Evolutionary conservation across 1,139 yeast genomes (phyloP), one percentile per base, ranked within the genome.

Genomic region (Nematodospora anomalae): DNA sequence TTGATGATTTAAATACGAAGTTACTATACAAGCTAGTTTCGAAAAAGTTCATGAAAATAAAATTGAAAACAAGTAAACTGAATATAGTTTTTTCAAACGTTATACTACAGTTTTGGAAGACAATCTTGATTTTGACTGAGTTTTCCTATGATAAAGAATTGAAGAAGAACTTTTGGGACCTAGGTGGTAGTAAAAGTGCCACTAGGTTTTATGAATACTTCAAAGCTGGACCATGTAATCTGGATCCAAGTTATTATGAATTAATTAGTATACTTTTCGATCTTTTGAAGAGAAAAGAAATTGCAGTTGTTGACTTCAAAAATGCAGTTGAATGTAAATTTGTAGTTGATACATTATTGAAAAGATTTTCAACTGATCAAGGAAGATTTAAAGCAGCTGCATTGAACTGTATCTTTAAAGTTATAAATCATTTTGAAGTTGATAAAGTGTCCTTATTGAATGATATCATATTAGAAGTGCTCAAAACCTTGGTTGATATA

Each of bases 31-130:
- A 78, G 41, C 40, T 60, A 3, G 51, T 75, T 5, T 60, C 76
- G 3, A 80, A 76, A 43, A 64, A 71, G 33, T 60, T 80, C 28
- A 50, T 83, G 29, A 79, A 77, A 51, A 67, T 80, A 21, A 71
- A 76, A 26, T 60, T 79, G 35, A 62, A 67, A 29, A 52, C 49
- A 4, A 42, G 47, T 14, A 36, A 33, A 12, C 30, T 26, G 8
- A 45, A 49, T 6, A 47, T 75, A 2, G 46, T 74, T 1, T 74
- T 72, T 44, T 65, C 82, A 0, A 49, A 66, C 4, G 46, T 75
- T 2, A 58, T 80, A 2, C 49, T 79, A 1, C 72, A 74, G 18
- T 69, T 80, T 9, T 55, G 83, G 54, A 69, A 71, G 12, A 62
- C 79, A 0, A 51, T 82, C 22, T 56, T 61, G 1, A 50, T 58